Conservation (phyloP, 2,329 filamentous ascomycete species). For the Fusarium beomiforme region DNA sequence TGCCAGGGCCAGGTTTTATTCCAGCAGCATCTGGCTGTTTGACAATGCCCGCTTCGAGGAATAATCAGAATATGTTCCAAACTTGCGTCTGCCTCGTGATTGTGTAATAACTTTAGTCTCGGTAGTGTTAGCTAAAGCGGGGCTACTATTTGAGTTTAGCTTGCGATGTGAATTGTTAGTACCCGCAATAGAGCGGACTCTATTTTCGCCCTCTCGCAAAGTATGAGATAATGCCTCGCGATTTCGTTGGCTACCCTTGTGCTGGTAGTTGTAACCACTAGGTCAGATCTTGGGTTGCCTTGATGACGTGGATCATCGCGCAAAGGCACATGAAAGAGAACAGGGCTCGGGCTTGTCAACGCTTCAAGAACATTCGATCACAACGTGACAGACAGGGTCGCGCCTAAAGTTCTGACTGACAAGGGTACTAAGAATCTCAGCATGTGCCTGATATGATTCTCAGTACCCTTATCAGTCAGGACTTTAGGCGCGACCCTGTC, state of each 20-base stretch:
- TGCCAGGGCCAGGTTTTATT: not conserved
- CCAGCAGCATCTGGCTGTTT: not conserved
- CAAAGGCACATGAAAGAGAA: not conserved
- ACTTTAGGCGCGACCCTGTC: too few species aligned
- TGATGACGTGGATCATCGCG: not conserved
- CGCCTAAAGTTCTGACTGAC: not conserved
- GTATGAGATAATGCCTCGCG: not conserved
- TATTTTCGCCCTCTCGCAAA: not conserved
- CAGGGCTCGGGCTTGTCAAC: not conserved
- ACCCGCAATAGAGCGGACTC: not conserved
- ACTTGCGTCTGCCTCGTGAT: not conserved
- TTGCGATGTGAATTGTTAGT: not conserved
- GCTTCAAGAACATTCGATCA: not conserved
- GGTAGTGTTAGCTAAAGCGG: not conserved
- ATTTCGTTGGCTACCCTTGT: not conserved
- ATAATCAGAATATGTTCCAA: not conserved
- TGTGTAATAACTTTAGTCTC: not conserved
- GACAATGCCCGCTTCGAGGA: not conserved
- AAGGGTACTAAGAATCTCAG: not conserved
- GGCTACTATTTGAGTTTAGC: not conserved
- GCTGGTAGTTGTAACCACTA: not conserved
- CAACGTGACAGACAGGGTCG: not conserved
- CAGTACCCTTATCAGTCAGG: too few species aligned
- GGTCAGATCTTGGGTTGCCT: not conserved
- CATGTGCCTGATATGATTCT: not conserved